Base-by-base conservation (phyloP, 2,329 filamentous ascomycete genomes). In the Diaporthe vaccinii region DNA sequence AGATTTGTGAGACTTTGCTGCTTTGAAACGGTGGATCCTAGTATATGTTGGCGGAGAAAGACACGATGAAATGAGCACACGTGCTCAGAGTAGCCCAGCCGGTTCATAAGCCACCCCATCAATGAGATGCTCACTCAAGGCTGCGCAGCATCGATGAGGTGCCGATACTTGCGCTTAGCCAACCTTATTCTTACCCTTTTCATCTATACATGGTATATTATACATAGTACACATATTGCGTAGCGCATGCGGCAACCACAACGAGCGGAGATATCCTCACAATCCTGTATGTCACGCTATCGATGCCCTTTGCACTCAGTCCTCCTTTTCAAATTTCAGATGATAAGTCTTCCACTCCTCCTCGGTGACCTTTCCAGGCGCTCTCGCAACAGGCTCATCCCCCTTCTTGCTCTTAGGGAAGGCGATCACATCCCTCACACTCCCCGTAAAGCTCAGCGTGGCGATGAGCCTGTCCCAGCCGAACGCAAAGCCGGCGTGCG, bases 381-480 rank as follows among this genome's bases (percentile, higher is more conserved):
- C 94, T 79, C 91, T 92, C 3, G 98, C 95, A 83, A 98, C 90
- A 74, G 91, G 84, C 84, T 99, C 97, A 81, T 98, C 94, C 0
- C 97, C 96, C 82, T 92, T 95, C 76, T 95, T 95, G 77, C 91
- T 96, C 87, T 99, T 99, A 0, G 97, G 97, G 81, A 99, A 99
- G 0, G 96, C 96, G 83, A 99, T 98, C 2, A 99, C 96, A 85
- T 99, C 96, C 76, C 94, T 88, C 4, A 99, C 93, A 1, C 93
- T 95, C 15, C 93, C 89, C 44, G 90, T 93, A 1, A 93, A 93
- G 31, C 93, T 90, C 87, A 99, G 90, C 0, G 98, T 86, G 0
- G 96, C 93, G 53, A 97, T 89, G 67, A 99, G 84, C 5, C 97
- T 89, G 83, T 99, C 97, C 82, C 98, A 98, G 0, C 97, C 97